Percentiles rank a stretch among this genome's conserved stretches.
phyloP scores from a whole-genome alignment of 805 yeast genomes.

The Wickerhamomyces canadensis region DNA sequence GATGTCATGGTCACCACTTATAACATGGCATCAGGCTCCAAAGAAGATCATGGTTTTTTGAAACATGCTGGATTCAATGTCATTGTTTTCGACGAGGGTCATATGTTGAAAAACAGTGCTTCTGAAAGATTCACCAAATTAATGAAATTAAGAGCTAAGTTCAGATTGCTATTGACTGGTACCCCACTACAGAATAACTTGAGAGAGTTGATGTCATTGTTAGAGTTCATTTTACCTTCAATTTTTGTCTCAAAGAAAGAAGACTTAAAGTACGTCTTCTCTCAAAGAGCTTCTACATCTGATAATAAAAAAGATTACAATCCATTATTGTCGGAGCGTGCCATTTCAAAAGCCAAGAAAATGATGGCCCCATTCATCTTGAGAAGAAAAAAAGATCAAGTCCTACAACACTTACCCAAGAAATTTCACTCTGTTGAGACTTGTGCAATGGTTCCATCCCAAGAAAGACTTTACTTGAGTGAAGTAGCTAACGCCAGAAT shows the following conservation, averaged over 20 bases:
- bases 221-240: conserved; percentile 86
- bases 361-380: conserved; percentile 98
- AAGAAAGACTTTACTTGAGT: conserved; percentile 52
- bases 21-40: conserved; percentile 82
- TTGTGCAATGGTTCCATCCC: conserved; percentile 58
- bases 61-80: conserved; percentile 73
- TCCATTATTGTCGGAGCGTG: conserved; percentile 84
- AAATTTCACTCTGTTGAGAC: conserved; percentile 59
- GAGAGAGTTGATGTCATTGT: conserved; percentile 80
- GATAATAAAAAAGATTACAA: conserved; percentile 47
- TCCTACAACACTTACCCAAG: conserved; percentile 79
- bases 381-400: conserved; percentile 89
- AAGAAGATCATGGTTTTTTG: conserved; percentile 75
- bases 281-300: conserved; percentile 77
- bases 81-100: conserved; percentile 96
- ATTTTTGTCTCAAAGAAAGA: conserved; percentile 78
- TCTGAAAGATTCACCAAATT: conserved; percentile 84
- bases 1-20: conserved; percentile 96
- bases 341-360: conserved; percentile 87
- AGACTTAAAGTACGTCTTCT: conserved; percentile 76
- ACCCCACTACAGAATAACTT: conserved; percentile 95
- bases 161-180: conserved; percentile 86
- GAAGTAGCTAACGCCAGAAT: conserved; percentile 41
- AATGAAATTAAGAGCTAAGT: conserved; percentile 79
- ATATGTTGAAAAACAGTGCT: conserved; percentile 84